phyloP scores from a whole-genome alignment of 83 land plant genomes.

The Diphasiastrum complanatum region DNA sequence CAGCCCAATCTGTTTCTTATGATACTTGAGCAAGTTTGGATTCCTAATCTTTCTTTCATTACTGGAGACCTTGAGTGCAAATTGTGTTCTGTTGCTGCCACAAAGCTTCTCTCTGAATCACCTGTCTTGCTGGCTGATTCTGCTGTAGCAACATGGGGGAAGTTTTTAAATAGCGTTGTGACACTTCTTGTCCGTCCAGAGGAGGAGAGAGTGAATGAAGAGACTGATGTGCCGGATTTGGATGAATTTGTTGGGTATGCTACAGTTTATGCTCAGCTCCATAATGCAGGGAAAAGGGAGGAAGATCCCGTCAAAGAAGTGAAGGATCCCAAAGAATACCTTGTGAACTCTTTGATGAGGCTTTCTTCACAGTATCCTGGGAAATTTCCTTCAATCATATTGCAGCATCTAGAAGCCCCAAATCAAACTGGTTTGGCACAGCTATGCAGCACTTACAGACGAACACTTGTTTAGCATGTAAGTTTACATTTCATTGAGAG shows the following conservation, averaged over 20 bases:
- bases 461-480: slow-evolving; percentile 57
- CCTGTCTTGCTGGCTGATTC: slow-evolving; percentile 43
- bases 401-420: slow-evolving; percentile 51
- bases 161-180: slow-evolving; percentile 70
- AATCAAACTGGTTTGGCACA: slow-evolving; percentile 63
- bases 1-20: slow-evolving; percentile 48
- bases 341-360: slow-evolving; percentile 55
- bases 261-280: slow-evolving; percentile 65
- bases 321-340: slow-evolving; percentile 63
- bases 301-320: slow-evolving; percentile 86
- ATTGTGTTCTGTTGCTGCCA: slow-evolving; percentile 74
- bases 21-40: slow-evolving; percentile 77
- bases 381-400: slow-evolving; percentile 49
- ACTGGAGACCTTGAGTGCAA: slow-evolving; percentile 73
- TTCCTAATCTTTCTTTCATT: slow-evolving; percentile 63
- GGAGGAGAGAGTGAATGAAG: slow-evolving; percentile 68
- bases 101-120: slow-evolving; percentile 71
- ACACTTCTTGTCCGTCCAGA: slow-evolving; percentile 81
- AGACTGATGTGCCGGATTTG: slow-evolving; percentile 69
- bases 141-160: slow-evolving; percentile 51
- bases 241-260: slow-evolving; percentile 65
- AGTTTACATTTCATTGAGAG: no score
- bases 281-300: slow-evolving; percentile 88
- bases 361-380: slow-evolving; percentile 62
- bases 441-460: slow-evolving; percentile 51